phyloP scores from a whole-genome alignment of 352 stramenopile species.

The Lagenidium sp. region DNA sequence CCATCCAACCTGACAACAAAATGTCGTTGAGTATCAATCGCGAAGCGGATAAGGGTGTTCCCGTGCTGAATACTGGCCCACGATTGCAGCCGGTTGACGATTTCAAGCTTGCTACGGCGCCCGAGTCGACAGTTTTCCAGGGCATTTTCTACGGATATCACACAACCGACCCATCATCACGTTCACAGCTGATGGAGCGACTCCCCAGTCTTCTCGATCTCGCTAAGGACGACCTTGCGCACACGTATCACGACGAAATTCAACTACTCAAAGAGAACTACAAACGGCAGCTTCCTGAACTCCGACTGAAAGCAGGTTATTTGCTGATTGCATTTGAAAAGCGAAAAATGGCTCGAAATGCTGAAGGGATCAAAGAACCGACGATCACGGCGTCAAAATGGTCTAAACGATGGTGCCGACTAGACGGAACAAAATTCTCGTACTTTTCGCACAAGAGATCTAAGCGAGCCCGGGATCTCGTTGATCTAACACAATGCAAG shows the following conservation, averaged over 20 bases:
- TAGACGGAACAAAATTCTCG: conserved; percentile 68
- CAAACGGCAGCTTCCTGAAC: conserved; percentile 67
- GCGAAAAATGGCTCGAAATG: conserved; percentile 35
- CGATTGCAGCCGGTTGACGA: conserved; percentile 11
- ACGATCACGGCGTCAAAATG: conserved; percentile 54
- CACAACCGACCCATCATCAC: conserved; percentile 39
- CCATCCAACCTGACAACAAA: conserved; percentile 27
- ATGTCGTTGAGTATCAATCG: conserved; percentile 34
- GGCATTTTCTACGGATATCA: conserved; percentile 73
- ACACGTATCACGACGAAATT: conserved; percentile 83
- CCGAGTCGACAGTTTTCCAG: conserved; percentile 53
- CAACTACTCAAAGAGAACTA: conserved; percentile 77
- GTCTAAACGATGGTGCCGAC: conserved; percentile 79
- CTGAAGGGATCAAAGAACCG: conserved; percentile 43
- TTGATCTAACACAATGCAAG: conserved; percentile 63
- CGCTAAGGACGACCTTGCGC: conserved; percentile 65
- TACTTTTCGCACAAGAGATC: conserved; percentile 79
- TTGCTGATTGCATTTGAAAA: conserved; percentile 72
- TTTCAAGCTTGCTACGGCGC: conserved; percentile 23
- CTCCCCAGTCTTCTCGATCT: conserved; percentile 60
- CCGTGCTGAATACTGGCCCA: no score
- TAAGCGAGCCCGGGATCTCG: conserved; percentile 55
- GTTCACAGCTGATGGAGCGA: conserved; percentile 56
- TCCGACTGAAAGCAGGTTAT: conserved; percentile 76
- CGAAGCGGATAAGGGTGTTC: not conserved